Percentiles rank a stretch among this genome's conserved stretches.
These are phyloP conservation scores for Myrica gale DNA, from an alignment of 306 rosid species.

Conservation along the genomic window DNA sequence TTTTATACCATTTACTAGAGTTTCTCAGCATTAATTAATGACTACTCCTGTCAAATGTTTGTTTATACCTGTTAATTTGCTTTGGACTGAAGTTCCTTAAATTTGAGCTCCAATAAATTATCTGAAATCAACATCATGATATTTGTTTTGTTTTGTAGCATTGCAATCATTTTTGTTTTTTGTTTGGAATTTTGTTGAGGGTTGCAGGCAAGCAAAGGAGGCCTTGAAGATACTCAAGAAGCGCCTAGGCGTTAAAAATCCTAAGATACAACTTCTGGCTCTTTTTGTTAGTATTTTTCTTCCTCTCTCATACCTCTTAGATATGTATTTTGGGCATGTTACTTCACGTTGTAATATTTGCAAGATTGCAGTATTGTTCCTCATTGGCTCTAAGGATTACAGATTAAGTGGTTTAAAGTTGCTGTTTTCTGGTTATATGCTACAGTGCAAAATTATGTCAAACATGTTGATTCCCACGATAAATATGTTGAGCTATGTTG, in stretches of 20 bases:
- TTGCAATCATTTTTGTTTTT: constrained; percentile 23
- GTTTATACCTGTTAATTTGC: neutral
- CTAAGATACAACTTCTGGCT: constrained; percentile 81
- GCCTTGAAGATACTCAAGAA: constrained; percentile 91
- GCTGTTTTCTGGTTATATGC: constrained; percentile 10
- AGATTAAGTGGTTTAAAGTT: constrained; percentile 1
- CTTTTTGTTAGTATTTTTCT: constrained; percentile 75
- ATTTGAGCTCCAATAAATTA: constrained; percentile 24
- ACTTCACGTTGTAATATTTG: neutral
- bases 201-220: constrained; percentile 93
- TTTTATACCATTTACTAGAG: neutral
- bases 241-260: constrained; percentile 72
- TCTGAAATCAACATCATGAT: neutral
- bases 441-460: constrained; percentile 10
- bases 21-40: neutral
- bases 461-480: constrained; percentile 1
- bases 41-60: neutral
- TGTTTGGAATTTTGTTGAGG: constrained; percentile 24
- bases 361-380: neutral
- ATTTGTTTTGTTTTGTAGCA: neutral
- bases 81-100: constrained; percentile 10
- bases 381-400: neutral
- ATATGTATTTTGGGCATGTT: constrained; percentile 14
- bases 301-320: constrained; percentile 14
- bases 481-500: neutral